Conservation (phyloP, 2,329 filamentous ascomycete genomes). For the Aspergillus novoparasiticus region DNA sequence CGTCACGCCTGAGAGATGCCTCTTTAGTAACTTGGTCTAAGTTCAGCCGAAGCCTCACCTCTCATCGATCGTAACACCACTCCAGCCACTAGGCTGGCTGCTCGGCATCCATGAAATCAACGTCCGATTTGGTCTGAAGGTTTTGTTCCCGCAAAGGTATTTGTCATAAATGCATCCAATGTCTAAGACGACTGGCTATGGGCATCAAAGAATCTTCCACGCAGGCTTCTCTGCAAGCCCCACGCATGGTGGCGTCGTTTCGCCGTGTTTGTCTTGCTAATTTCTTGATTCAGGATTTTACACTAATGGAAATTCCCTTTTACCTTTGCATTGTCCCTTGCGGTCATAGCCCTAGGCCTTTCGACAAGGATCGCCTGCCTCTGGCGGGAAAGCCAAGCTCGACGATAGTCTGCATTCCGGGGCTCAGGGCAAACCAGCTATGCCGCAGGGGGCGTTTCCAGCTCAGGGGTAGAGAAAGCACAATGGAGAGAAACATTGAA, state of each 20-base stretch:
- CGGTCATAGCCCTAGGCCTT: not conserved
- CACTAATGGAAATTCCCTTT: not conserved
- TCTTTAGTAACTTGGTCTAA: slow-evolving; percentile 5
- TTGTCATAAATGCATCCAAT: slow-evolving; percentile 5
- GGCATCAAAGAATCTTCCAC: slow-evolving; percentile 34
- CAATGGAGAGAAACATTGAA: not conserved
- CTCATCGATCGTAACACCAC: slow-evolving; percentile 18
- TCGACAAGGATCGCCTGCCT: slow-evolving; percentile 6
- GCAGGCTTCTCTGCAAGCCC: slow-evolving; percentile 36
- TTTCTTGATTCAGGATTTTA: slow-evolving; percentile 3
- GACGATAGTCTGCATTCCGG: not conserved
- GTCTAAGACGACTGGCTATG: not conserved
- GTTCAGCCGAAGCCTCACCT: slow-evolving; percentile 17
- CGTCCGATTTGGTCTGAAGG: slow-evolving; percentile 14
- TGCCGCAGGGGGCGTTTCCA: not conserved
- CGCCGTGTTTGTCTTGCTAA: slow-evolving; percentile 4
- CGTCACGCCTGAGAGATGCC: not conserved
- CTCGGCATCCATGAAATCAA: slow-evolving; percentile 18
- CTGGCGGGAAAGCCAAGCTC: not conserved
- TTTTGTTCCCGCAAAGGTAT: slow-evolving; percentile 3
- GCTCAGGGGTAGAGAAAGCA: slow-evolving; percentile 4
- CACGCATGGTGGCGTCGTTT: slow-evolving; percentile 23
- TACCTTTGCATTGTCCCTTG: not conserved
- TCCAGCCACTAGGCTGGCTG: slow-evolving; percentile 8
- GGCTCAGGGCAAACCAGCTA: too few species aligned